These are phyloP conservation scores for Chenopodium formosanum DNA, from an alignment of 148 eudicot species.

Conservation along the genomic window DNA sequence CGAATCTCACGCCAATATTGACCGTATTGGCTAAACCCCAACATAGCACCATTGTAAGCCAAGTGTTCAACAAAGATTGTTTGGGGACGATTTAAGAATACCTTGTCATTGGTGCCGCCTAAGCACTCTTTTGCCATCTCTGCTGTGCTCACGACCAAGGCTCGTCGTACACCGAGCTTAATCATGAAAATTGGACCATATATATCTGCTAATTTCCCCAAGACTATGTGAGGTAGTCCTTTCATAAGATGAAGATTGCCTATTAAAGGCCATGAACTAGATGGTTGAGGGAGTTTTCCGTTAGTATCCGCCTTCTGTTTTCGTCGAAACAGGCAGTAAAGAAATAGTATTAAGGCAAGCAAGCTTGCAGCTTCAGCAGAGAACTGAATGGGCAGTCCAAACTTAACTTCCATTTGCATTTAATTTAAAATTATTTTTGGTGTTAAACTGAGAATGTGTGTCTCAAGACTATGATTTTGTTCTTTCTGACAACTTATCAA, in stretches of 20 bases:
- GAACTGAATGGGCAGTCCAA: neutral
- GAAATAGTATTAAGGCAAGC: neutral
- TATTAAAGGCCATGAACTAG: constrained; percentile 5
- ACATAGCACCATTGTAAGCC: constrained; percentile 39
- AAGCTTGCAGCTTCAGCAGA: neutral
- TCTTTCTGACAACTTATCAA: too few relatives aligned
- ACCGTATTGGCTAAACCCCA: constrained; percentile 35
- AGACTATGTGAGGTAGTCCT: constrained; percentile 13
- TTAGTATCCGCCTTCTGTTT: neutral
- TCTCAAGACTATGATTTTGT: too few relatives aligned
- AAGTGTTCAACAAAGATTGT: constrained; percentile 22
- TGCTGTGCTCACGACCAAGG: neutral
- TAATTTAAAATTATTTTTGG: too few relatives aligned
- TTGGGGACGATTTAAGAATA: constrained; percentile 35
- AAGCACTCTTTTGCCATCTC: constrained; percentile 46
- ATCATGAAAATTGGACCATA: constrained; percentile 26
- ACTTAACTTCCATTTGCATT: neutral
- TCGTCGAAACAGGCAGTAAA: neutral
- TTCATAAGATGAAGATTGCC: constrained; percentile 26
- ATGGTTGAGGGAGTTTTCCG: neutral
- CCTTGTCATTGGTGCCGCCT: constrained; percentile 35
- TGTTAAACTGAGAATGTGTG: too few relatives aligned
- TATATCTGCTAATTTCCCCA: constrained; percentile 32
- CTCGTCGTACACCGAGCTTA: constrained; percentile 1
- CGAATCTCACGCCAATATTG: constrained; percentile 49